Base-by-base conservation (phyloP, 257 asterid genomes). In the Hygrophila difformis region DNA sequence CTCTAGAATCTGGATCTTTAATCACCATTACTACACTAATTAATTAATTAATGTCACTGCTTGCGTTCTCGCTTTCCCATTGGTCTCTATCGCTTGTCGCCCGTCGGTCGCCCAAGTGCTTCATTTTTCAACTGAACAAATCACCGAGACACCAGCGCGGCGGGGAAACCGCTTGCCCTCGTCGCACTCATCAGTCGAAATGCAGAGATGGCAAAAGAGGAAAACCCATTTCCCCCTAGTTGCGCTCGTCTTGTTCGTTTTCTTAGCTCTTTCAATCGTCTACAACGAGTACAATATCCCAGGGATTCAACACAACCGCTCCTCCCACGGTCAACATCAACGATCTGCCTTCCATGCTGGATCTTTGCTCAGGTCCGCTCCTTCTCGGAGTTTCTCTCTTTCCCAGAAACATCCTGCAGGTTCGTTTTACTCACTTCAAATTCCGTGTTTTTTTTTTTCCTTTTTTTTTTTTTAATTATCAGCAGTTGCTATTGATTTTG, bases 191-290 rank as follows among this genome's bases (percentile, higher is more conserved):
- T n/a, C n/a, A n/a, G n/a, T n/a, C n/a, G 40, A 54, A 66, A 73
- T 74, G 84, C 87, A 74, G 54, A 74, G 74, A 61, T 79, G 82
- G 81, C 84, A 65, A 2, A 81, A 76, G 81, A 81, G 62, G 63
- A 79, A 63, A 51, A 39, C 69, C 0, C 81, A 73, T 15, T 65
- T 76, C 50, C 97, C 94, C 31, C 51, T 85, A 0, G 16, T 86
- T 13, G 78, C 81, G 3, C 59, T 85, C 11, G 6, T 65, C 22
- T 70, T 79, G 37, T 69, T 81, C 8, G 60, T 64, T 10, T 68
- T 76, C 68, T 53, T 89, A 66, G 67, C 73, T 9, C 48, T 74
- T 49, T 63, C 93, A 17, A 57, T 85, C 14, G 59, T 85, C 47
- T 80, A 70, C 60, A 66, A 59, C 26, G 96, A 86, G 74, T 62